phyloP scores from a whole-genome alignment of 495 filamentous ascomycete species.

The Podospora australis region DNA sequence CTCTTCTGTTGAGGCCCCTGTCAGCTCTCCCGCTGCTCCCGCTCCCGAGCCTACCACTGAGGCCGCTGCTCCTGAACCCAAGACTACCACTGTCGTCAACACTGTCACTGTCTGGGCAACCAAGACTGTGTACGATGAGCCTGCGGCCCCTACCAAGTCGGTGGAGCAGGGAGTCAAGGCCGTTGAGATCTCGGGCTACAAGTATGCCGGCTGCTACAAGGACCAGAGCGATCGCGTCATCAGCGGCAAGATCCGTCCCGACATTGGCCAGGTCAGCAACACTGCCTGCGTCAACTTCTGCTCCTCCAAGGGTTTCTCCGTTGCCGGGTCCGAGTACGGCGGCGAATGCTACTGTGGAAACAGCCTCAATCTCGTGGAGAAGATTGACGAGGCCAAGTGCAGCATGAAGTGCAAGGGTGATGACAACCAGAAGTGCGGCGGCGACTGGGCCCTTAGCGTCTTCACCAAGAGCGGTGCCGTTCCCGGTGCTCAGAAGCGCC shows the following conservation, averaged over 20 bases:
- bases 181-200: slow-evolving; percentile 20
- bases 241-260: slow-evolving; percentile 35
- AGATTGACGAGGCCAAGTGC: slow-evolving; percentile 39
- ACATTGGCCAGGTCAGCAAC: slow-evolving; percentile 47
- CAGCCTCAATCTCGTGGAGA: slow-evolving; percentile 27
- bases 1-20: background rate
- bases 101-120: slow-evolving; percentile 29
- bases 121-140: slow-evolving; percentile 48
- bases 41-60: slow-evolving; percentile 29
- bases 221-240: slow-evolving; percentile 30
- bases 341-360: slow-evolving; percentile 62
- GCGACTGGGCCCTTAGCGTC: slow-evolving; percentile 34
- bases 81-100: slow-evolving; percentile 34
- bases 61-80: slow-evolving; percentile 32
- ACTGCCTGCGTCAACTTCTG: slow-evolving; percentile 55
- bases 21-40: slow-evolving; percentile 18
- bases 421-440: slow-evolving; percentile 39
- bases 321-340: slow-evolving; percentile 60
- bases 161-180: slow-evolving; percentile 5
- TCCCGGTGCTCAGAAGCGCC: slow-evolving; percentile 7
- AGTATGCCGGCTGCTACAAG: slow-evolving; percentile 31
- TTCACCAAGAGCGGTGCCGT: slow-evolving; percentile 30
- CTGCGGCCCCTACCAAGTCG: slow-evolving; percentile 14
- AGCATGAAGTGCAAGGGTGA: slow-evolving; percentile 41
- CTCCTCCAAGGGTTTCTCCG: slow-evolving; percentile 40